Evolutionary conservation across 257 asterid species (phyloP).

Genomic region (Ophiorrhiza pumila): DNA sequence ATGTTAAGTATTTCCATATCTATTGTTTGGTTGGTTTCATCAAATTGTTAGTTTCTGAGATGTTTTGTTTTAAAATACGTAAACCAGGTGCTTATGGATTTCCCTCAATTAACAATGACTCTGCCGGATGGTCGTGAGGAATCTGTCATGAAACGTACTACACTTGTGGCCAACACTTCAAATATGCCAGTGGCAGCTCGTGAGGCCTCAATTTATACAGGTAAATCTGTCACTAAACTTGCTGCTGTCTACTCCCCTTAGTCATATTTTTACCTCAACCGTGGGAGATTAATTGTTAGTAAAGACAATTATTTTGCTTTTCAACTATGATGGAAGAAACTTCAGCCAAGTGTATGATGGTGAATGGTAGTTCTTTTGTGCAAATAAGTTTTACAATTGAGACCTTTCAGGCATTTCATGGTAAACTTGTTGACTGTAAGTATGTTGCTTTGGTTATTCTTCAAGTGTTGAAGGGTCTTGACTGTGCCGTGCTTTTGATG

Average conservation of each 20-base stretch:
- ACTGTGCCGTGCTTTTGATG: neutral
- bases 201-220: constrained; percentile 98
- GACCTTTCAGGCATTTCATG: neutral
- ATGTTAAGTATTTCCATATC: constrained; percentile 19
- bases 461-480: neutral
- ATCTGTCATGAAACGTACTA: constrained; percentile 99
- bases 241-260: constrained; percentile 1
- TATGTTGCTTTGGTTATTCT: neutral
- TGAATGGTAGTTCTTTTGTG: neutral
- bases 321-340: neutral
- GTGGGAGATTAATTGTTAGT: too few relatives aligned
- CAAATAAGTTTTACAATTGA: neutral
- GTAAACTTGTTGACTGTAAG: neutral
- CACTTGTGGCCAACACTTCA: constrained; percentile 98
- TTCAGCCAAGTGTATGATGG: neutral
- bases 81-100: constrained; percentile 96
- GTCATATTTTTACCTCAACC: neutral
- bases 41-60: constrained; percentile 1
- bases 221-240: constrained; percentile 30
- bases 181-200: constrained; percentile 99
- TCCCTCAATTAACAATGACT: constrained; percentile 99
- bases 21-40: constrained; percentile 22
- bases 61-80: constrained; percentile 5
- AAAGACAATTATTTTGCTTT: neutral
- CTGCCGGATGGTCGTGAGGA: constrained; percentile 99